Conservation (phyloP, 106 monocot genomes). For the Allium sativum region DNA sequence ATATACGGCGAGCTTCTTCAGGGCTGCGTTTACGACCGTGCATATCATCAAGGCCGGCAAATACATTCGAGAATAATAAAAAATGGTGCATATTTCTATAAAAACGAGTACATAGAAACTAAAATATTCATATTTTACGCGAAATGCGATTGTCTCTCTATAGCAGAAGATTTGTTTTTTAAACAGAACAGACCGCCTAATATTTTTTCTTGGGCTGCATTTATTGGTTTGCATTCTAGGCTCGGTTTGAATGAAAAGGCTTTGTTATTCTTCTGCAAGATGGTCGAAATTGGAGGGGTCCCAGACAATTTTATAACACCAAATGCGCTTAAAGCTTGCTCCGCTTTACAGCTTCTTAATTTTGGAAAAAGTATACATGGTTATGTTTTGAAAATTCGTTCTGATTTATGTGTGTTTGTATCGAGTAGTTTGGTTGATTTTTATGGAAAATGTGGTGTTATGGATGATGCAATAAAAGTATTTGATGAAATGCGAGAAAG, state of each 20-base stretch:
- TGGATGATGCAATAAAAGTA: slow-evolving; percentile 24
- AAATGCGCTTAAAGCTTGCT: slow-evolving; percentile 37
- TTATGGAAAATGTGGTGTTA: slow-evolving; percentile 39
- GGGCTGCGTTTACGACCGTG: slow-evolving; percentile 29
- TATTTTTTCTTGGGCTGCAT: slow-evolving; percentile 45
- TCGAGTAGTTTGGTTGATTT: slow-evolving; percentile 39
- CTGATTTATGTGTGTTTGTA: slow-evolving; percentile 26
- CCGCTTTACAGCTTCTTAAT: slow-evolving; percentile 11
- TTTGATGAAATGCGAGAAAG: slow-evolving; percentile 47
- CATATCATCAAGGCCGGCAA: slow-evolving; percentile 31
- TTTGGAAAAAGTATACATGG: slow-evolving; percentile 31
- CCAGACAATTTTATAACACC: slow-evolving; percentile 42
- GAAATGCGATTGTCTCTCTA: slow-evolving; percentile 16
- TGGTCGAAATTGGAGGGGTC: slow-evolving; percentile 20
- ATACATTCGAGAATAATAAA: slow-evolving; percentile 34
- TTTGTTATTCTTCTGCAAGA: slow-evolving; percentile 20
- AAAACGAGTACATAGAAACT: slow-evolving; percentile 33
- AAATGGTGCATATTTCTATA: slow-evolving; percentile 25
- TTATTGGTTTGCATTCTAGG: slow-evolving; percentile 29
- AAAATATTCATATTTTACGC: slow-evolving; percentile 45
- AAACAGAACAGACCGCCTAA: slow-evolving; percentile 22
- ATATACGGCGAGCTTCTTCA: slow-evolving; percentile 36
- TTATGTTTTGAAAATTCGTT: slow-evolving; percentile 32
- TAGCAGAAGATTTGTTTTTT: slow-evolving; percentile 20
- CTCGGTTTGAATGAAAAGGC: slow-evolving; percentile 20